Evolutionary conservation across 129 eudicot genomes (phyloP).

Genomic region (Tagetes patula): DNA sequence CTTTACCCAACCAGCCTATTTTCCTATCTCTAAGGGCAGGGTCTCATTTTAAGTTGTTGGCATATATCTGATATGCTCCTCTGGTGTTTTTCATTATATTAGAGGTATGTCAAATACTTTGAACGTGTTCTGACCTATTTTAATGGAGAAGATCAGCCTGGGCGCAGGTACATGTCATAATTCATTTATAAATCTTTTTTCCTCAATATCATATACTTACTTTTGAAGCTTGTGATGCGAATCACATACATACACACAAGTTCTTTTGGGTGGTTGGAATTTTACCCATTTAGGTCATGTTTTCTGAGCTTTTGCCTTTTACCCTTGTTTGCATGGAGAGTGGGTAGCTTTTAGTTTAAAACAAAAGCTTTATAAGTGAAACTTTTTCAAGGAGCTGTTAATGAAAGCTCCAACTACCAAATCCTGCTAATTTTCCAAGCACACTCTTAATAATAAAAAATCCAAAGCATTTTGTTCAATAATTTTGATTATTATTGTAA

Average conservation of each 20-base stretch:
- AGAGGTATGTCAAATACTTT: constrained; percentile 96
- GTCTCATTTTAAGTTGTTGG: constrained; percentile 10
- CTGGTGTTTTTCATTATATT: not conserved
- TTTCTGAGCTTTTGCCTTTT: not conserved
- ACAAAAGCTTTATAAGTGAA: not conserved
- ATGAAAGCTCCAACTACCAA: not conserved
- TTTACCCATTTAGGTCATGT: not conserved
- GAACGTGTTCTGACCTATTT: constrained; percentile 80
- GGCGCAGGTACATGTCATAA: constrained; percentile 67
- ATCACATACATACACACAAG: not conserved
- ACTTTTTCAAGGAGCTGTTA: not conserved
- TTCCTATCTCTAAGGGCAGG: constrained; percentile 10
- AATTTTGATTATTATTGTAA: constrained; percentile 4
- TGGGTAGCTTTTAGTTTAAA: no score
- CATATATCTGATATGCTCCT: constrained; percentile 25
- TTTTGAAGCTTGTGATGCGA: constrained; percentile 13
- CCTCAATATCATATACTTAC: not conserved
- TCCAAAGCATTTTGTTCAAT: not conserved
- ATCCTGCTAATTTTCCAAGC: not conserved
- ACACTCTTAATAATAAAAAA: not conserved
- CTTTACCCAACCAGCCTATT: not conserved
- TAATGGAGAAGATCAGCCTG: constrained; percentile 96
- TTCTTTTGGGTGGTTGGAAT: not conserved
- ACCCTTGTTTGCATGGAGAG: not conserved
- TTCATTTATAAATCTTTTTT: not conserved